Conservation (phyloP, 331 rosid genomes). For the Dryas integrifolia region DNA sequence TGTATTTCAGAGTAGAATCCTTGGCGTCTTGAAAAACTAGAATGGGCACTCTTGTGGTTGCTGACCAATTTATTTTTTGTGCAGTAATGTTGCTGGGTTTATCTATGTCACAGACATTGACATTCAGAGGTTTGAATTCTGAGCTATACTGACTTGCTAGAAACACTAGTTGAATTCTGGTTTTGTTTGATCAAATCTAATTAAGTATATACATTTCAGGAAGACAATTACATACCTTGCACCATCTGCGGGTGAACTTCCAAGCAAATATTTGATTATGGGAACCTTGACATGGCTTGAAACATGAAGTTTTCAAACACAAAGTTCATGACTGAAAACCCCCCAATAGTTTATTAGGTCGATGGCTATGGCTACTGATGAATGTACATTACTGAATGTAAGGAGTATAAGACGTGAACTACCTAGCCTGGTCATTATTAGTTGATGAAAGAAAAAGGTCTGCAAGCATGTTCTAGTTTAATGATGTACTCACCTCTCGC, state of each 20-base stretch:
- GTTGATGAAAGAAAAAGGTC: background rate
- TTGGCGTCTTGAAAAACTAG: background rate
- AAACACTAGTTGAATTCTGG: conserved; percentile 14
- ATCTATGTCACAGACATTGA: conserved; percentile 76
- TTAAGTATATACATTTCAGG: conserved; percentile 47
- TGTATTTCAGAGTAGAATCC: background rate
- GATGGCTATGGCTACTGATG: conserved; percentile 1
- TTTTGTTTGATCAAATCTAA: conserved; percentile 22
- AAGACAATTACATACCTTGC: conserved; percentile 85
- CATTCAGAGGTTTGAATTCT: conserved; percentile 66
- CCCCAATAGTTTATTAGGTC: background rate
- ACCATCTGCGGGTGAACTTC: conserved; percentile 88
- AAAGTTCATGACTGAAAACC: background rate
- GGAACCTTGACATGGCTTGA: conserved; percentile 89
- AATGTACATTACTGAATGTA: background rate
- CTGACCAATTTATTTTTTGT: conserved; percentile 20
- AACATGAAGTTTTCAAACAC: conserved; percentile 37
- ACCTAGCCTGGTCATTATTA: background rate
- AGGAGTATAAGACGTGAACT: conserved; percentile 1
- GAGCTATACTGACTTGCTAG: conserved; percentile 1
- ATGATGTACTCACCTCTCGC: background rate
- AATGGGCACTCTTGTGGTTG: background rate
- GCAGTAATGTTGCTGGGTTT: conserved; percentile 92
- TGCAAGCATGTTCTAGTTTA: background rate
- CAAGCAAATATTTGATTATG: conserved; percentile 70